phyloP scores from a whole-genome alignment of 75 land plant genomes.

The Isoetes taiwanensis region DNA sequence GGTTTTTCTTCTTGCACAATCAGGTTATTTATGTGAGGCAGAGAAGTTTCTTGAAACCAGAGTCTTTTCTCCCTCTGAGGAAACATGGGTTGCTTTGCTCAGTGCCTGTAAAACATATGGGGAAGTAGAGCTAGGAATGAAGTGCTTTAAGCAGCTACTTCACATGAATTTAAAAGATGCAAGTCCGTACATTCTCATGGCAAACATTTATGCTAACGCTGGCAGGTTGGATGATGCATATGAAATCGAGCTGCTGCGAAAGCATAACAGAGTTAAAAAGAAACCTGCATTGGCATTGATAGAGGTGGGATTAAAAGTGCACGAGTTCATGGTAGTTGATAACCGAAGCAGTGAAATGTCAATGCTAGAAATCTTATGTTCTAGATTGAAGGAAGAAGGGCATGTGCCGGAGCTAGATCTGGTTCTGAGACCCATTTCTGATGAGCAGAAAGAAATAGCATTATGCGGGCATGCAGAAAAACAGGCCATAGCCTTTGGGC shows the following conservation, averaged over 20 bases:
- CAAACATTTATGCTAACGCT: no score
- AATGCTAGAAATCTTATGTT: slow-evolving; percentile 27
- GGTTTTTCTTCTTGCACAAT: background rate
- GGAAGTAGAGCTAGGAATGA: background rate
- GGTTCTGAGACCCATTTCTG: slow-evolving; percentile 40
- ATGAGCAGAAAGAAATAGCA: slow-evolving; percentile 43
- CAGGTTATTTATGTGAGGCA: background rate
- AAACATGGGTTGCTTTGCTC: background rate
- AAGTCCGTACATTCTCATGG: background rate
- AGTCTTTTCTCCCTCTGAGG: background rate
- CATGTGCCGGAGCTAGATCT: slow-evolving; percentile 26
- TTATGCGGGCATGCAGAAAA: slow-evolving; percentile 44
- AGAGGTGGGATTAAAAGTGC: slow-evolving; percentile 21
- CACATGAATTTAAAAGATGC: background rate
- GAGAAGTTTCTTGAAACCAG: background rate
- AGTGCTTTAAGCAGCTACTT: background rate
- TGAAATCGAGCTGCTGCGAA: background rate
- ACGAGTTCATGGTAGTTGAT: slow-evolving; percentile 42
- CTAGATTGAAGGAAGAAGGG: slow-evolving; percentile 29
- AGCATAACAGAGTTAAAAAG: background rate
- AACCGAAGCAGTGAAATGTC: slow-evolving; percentile 27
- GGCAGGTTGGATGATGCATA: background rate
- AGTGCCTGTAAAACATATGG: background rate
- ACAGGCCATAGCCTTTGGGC: slow-evolving; percentile 44
- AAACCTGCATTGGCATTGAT: background rate